Conservation (phyloP, 2,329 filamentous ascomycete species). For the Hypoxylon sp. region DNA sequence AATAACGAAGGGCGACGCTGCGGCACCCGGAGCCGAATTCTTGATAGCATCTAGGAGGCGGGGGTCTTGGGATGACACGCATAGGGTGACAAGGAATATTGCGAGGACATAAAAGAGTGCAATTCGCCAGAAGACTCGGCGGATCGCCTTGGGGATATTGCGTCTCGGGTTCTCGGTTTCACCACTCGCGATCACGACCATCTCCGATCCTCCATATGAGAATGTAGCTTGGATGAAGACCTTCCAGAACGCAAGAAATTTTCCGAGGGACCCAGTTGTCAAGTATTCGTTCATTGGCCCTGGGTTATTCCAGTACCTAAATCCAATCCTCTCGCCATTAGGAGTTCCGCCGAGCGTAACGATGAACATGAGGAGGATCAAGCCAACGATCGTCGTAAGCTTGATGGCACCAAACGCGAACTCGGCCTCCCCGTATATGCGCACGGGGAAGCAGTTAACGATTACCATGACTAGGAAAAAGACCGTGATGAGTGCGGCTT, state of each 20-base stretch:
- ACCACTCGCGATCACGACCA: constrained; percentile 64
- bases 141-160: constrained; percentile 75
- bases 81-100: constrained; percentile 63
- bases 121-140: constrained; percentile 77
- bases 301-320: constrained; percentile 62
- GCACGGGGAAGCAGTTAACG: constrained; percentile 58
- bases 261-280: constrained; percentile 55
- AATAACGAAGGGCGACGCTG: constrained; percentile 73
- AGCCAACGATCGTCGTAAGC: constrained; percentile 63
- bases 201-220: constrained; percentile 63
- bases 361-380: constrained; percentile 66
- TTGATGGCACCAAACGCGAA: constrained; percentile 67
- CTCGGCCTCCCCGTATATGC: constrained; percentile 68
- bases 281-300: constrained; percentile 62
- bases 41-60: constrained; percentile 54
- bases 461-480: constrained; percentile 58
- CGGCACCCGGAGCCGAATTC: constrained; percentile 51
- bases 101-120: constrained; percentile 77
- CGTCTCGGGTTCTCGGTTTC: constrained; percentile 73
- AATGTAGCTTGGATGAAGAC: constrained; percentile 65
- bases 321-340: constrained; percentile 60
- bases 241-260: constrained; percentile 61
- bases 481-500: constrained; percentile 55
- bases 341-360: constrained; percentile 64
- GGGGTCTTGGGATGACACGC: constrained; percentile 54